A percentile compares a stretch with the other conserved stretches of the same genome.
These are phyloP conservation scores for Gastrodia elata DNA, from an alignment of 106 monocot species.

Conservation along the genomic window DNA sequence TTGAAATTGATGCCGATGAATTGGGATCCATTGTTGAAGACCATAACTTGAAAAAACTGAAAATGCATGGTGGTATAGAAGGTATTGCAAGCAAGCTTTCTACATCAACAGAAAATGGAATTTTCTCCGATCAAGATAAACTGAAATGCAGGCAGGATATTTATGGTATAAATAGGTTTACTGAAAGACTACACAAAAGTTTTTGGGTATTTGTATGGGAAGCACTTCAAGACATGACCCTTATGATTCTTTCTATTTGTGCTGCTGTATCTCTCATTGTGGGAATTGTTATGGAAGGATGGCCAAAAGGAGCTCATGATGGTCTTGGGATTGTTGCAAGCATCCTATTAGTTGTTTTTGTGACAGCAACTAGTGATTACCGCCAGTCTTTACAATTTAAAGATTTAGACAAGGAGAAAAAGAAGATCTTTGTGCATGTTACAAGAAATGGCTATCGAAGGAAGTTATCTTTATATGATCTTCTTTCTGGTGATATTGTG, in stretches of 20 bases:
- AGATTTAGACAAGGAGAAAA: conserved; percentile 24
- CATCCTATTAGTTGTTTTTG: conserved; percentile 20
- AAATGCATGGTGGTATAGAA: conserved; percentile 15
- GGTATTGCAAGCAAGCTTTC: conserved; percentile 14
- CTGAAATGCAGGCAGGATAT: conserved; percentile 11
- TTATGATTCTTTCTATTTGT: conserved; percentile 12
- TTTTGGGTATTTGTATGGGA: conserved; percentile 27
- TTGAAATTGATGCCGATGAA: conserved; percentile 16
- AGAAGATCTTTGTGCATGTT: conserved; percentile 21
- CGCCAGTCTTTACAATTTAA: conserved; percentile 21
- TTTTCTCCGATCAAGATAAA: conserved; percentile 1
- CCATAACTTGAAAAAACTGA: conserved; percentile 19
- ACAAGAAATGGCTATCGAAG: conserved; percentile 15
- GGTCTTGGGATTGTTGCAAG: conserved; percentile 18
- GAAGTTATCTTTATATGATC: conserved; percentile 23
- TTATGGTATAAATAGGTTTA: conserved; percentile 12
- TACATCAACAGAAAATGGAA: conserved; percentile 6
- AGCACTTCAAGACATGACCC: conserved; percentile 14
- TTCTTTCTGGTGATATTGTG: conserved; percentile 18
- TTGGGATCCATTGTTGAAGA: conserved; percentile 14
- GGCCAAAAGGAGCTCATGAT: conserved; percentile 23
- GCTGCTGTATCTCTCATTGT: conserved; percentile 12
- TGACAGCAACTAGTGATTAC: conserved; percentile 23
- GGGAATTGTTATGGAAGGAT: conserved; percentile 19
- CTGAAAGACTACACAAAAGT: conserved; percentile 5